Conservation (phyloP, 2,329 filamentous ascomycete species). For the Aspergillus transmontanensis region DNA sequence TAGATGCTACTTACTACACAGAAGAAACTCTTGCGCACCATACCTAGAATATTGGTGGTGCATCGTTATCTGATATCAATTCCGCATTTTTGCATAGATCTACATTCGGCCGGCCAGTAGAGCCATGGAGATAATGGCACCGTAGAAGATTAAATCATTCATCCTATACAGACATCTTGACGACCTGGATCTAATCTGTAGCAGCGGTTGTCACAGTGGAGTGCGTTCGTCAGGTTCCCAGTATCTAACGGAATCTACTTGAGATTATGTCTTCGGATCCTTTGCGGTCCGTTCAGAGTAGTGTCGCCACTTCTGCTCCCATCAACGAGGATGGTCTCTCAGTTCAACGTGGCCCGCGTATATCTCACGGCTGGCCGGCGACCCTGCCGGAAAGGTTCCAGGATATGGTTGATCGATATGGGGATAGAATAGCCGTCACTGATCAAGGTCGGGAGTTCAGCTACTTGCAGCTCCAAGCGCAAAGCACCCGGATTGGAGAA, state of each 20-base stretch:
- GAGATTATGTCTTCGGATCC: not conserved
- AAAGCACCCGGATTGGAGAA: not conserved
- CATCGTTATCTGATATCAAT: too few relatives aligned
- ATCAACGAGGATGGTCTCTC: not conserved
- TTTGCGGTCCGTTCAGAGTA: not conserved
- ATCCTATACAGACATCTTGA: too few relatives aligned
- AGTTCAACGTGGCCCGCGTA: not conserved
- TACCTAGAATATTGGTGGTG: too few relatives aligned
- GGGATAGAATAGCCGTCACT: not conserved
- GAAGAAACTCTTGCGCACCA: too few relatives aligned
- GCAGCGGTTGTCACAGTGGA: too few relatives aligned
- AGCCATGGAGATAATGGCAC: too few relatives aligned
- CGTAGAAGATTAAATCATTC: too few relatives aligned
- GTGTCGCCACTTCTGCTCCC: not conserved
- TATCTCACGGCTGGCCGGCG: not conserved
- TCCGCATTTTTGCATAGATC: too few relatives aligned
- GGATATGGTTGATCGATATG: not conserved
- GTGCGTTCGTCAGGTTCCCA: too few relatives aligned
- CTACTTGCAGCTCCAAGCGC: not conserved
- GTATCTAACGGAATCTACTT: not conserved
- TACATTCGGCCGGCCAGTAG: too few relatives aligned
- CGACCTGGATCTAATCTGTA: too few relatives aligned
- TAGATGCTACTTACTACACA: too few relatives aligned
- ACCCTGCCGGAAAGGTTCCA: conserved; percentile 3
- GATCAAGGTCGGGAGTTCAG: not conserved